Evolutionary conservation across 2,329 filamentous ascomycete genomes (phyloP).

Genomic region (Fusarium metavorans): DNA sequence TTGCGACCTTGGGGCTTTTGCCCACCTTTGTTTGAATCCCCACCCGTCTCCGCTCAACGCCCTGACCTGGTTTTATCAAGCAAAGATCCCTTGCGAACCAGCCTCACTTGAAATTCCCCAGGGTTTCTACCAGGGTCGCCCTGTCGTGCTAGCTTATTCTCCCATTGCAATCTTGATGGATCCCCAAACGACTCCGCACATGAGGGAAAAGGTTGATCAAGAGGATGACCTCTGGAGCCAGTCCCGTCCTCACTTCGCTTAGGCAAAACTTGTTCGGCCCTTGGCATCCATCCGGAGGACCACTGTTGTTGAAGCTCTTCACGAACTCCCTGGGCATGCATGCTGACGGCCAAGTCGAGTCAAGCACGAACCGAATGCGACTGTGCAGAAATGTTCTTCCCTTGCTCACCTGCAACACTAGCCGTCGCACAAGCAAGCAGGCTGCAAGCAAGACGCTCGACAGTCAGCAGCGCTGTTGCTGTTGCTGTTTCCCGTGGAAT

Average conservation of each 20-base stretch:
- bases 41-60: slow-evolving; percentile 22
- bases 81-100: slow-evolving; percentile 26
- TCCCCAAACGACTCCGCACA: slow-evolving; percentile 22
- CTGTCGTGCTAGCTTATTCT: slow-evolving; percentile 23
- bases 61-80: slow-evolving; percentile 17
- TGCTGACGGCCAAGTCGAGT: neutral
- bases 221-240: neutral
- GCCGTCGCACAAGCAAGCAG: slow-evolving; percentile 10
- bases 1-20: slow-evolving; percentile 11
- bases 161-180: slow-evolving; percentile 16
- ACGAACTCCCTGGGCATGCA: neutral
- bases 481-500: slow-evolving; percentile 14
- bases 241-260: slow-evolving; percentile 9
- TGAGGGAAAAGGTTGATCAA: slow-evolving; percentile 3
- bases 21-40: slow-evolving; percentile 18
- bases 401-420: slow-evolving; percentile 2
- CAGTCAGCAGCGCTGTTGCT: neutral
- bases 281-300: slow-evolving; percentile 3
- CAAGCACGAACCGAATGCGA: slow-evolving; percentile 2
- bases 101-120: slow-evolving; percentile 37
- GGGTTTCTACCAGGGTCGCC: slow-evolving; percentile 32
- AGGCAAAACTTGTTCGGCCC: slow-evolving; percentile 10
- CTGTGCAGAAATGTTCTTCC: neutral
- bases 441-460: neutral
- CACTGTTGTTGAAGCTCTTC: slow-evolving; percentile 12